Evolutionary conservation across 2,329 filamentous ascomycete genomes (phyloP).

Genomic region (Calonectria fujianensis): DNA sequence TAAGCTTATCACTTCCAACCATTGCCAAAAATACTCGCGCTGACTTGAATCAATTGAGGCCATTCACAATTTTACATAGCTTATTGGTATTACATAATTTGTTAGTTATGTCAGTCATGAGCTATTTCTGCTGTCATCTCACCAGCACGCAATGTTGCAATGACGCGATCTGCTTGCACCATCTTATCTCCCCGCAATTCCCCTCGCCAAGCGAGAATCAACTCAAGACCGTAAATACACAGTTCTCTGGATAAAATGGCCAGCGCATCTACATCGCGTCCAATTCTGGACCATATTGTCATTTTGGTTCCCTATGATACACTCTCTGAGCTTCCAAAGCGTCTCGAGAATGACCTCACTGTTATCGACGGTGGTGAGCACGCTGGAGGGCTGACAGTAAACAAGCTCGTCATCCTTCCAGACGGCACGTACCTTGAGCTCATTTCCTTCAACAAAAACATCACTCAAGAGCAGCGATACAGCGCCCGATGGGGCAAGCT

Average conservation of each 20-base stretch:
- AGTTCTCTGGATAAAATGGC: slow-evolving; percentile 35
- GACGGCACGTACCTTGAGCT: slow-evolving; percentile 81
- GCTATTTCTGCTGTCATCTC: not conserved
- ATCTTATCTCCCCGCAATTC: slow-evolving; percentile 19
- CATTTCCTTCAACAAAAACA: slow-evolving; percentile 74
- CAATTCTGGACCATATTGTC: slow-evolving; percentile 77
- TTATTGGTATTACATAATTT: not conserved
- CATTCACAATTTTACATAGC: not conserved
- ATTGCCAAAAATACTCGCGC: not conserved
- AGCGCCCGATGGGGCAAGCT: slow-evolving; percentile 76
- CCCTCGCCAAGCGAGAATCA: slow-evolving; percentile 24
- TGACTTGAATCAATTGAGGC: not conserved
- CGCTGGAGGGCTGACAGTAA: slow-evolving; percentile 76
- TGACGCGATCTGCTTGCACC: slow-evolving; percentile 36
- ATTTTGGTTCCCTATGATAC: slow-evolving; percentile 74
- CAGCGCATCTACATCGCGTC: slow-evolving; percentile 43
- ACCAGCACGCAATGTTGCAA: slow-evolving; percentile 34
- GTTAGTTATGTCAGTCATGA: slow-evolving; percentile 6
- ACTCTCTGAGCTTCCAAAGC: slow-evolving; percentile 67
- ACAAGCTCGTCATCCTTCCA: slow-evolving; percentile 76
- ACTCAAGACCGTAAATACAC: slow-evolving; percentile 25
- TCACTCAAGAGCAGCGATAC: slow-evolving; percentile 61
- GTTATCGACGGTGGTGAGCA: slow-evolving; percentile 77
- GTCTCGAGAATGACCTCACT: slow-evolving; percentile 73
- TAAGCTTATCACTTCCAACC: not conserved